Conservation (phyloP, 331 rosid genomes). For the Arachis monticola region DNA sequence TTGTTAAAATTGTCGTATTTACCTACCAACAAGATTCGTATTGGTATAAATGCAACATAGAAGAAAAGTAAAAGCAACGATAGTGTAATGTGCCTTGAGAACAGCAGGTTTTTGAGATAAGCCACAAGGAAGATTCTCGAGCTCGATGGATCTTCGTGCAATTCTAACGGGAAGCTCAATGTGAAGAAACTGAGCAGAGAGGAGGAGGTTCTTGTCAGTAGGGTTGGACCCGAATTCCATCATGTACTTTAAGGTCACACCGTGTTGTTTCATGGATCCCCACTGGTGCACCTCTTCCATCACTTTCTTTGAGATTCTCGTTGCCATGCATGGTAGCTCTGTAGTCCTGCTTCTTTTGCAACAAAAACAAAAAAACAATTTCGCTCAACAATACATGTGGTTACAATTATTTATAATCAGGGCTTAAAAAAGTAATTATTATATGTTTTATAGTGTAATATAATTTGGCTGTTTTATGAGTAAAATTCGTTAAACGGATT, state of each 20-base stretch:
- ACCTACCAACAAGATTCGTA: too few relatives aligned
- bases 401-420: too few relatives aligned
- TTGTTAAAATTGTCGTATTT: too few relatives aligned
- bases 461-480: too few relatives aligned
- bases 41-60: too few relatives aligned
- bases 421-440: too few relatives aligned
- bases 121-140: slow-evolving; percentile 68
- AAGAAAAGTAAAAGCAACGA: neutral
- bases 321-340: slow-evolving; percentile 53
- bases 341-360: neutral
- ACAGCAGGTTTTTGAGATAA: slow-evolving; percentile 70
- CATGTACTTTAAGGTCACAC: slow-evolving; percentile 80
- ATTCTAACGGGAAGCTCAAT: slow-evolving; percentile 80
- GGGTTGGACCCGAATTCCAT: slow-evolving; percentile 81
- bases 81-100: slow-evolving; percentile 50
- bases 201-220: slow-evolving; percentile 44
- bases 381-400: too few relatives aligned
- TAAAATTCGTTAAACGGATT: too few relatives aligned
- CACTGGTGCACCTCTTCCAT: slow-evolving; percentile 70
- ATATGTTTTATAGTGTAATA: too few relatives aligned
- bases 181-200: slow-evolving; percentile 79
- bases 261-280: slow-evolving; percentile 79
- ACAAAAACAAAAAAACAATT: too few relatives aligned
- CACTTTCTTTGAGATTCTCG: slow-evolving; percentile 59
- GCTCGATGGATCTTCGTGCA: slow-evolving; percentile 75